Evolutionary conservation across 805 yeast genomes (phyloP).

Genomic region (Wickerhamiella shivajii): DNA sequence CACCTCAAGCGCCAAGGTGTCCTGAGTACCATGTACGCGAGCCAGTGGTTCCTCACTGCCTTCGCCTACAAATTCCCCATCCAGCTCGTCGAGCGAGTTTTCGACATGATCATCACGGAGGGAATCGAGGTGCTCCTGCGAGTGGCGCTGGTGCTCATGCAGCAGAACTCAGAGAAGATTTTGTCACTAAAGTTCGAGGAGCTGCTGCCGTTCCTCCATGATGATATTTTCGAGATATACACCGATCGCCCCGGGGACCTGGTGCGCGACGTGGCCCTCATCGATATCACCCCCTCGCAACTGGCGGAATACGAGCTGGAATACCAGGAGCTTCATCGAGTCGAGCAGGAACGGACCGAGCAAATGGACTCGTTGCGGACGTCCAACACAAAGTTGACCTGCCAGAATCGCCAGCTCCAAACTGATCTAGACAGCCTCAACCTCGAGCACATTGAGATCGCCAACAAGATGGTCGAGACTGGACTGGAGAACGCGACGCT

Average conservation of each 20-base stretch:
- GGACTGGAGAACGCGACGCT: conserved; percentile 63
- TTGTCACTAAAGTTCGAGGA: conserved; percentile 58
- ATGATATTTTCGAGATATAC: conserved; percentile 60
- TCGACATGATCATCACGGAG: conserved; percentile 78
- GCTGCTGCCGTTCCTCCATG: conserved; percentile 63
- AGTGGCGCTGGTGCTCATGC: conserved; percentile 70
- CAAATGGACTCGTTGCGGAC: conserved; percentile 46
- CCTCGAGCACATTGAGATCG: conserved; percentile 71
- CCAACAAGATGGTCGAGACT: conserved; percentile 73
- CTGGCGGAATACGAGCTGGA: conserved; percentile 60
- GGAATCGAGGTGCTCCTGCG: conserved; percentile 78
- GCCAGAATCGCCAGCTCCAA: conserved; percentile 61
- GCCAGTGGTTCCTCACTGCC: conserved; percentile 93
- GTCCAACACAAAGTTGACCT: conserved; percentile 56
- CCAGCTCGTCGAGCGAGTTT: conserved; percentile 72
- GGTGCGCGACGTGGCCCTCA: conserved; percentile 62
- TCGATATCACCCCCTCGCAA: conserved; percentile 58
- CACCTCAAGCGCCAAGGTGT: conserved; percentile 81
- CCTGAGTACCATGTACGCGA: conserved; percentile 87
- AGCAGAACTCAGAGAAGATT: conserved; percentile 46
- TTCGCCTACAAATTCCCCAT: conserved; percentile 92
- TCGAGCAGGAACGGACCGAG: conserved; percentile 49
- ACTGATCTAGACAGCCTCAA: conserved; percentile 53
- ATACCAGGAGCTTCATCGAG: conserved; percentile 52
- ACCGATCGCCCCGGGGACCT: conserved; percentile 49